A percentile compares a stretch with the other conserved stretches of the same genome.
Evolutionary conservation across 768 basidiomycete species (phyloP).

Genomic region (Phlegmacium glaucopus): DNA sequence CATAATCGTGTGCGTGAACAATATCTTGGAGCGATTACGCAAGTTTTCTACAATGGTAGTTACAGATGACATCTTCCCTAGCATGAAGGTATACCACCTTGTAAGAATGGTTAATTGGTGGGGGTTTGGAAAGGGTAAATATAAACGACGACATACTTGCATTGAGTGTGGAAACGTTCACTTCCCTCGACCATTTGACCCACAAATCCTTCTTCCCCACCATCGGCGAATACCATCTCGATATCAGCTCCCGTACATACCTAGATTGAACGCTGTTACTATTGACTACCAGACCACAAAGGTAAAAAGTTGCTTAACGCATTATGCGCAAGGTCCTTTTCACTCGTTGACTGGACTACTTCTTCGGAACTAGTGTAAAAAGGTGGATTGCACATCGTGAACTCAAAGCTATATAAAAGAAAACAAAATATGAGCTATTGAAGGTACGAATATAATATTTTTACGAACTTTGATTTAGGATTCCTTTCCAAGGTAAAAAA

Average conservation of each 20-base stretch:
- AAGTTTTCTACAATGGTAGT: constrained; percentile 55
- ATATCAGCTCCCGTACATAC: constrained; percentile 82
- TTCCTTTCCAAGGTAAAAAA: constrained; percentile 37
- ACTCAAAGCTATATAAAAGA: constrained; percentile 69
- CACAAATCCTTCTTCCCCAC: constrained; percentile 85
- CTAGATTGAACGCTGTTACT: constrained; percentile 31
- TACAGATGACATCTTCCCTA: constrained; percentile 84
- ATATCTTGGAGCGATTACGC: constrained; percentile 76
- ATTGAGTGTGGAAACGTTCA: constrained; percentile 39
- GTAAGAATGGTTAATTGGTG: not conserved
- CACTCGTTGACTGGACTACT: constrained; percentile 49
- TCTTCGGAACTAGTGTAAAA: constrained; percentile 84
- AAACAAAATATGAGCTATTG: too few species aligned
- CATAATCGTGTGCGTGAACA: constrained; percentile 27
- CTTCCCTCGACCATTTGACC: constrained; percentile 77
- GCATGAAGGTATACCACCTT: constrained; percentile 87
- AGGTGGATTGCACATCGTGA: constrained; percentile 96
- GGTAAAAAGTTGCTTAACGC: constrained; percentile 49
- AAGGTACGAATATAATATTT: not conserved
- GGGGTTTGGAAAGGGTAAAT: not conserved
- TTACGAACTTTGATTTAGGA: constrained; percentile 7
- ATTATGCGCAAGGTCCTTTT: constrained; percentile 64
- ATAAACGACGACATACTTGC: constrained; percentile 44
- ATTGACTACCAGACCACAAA: not conserved
- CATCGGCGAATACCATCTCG: constrained; percentile 82